Evolutionary conservation across 1,284 basidiomycete species (phyloP).

Genomic region (Ganoderma multipileum): DNA sequence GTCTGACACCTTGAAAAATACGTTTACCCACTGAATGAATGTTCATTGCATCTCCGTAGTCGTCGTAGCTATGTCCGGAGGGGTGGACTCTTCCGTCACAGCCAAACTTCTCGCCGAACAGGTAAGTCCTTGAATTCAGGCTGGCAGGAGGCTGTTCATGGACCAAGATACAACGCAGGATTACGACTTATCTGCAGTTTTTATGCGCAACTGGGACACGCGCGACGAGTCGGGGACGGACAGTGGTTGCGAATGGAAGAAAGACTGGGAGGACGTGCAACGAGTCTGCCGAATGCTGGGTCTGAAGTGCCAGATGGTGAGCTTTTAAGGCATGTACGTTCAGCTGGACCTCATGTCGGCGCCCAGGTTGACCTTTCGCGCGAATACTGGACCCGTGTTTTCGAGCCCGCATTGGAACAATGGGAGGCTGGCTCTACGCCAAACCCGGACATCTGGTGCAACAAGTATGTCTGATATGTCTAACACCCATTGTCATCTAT

Average conservation of each 20-base stretch:
- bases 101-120: conserved; percentile 77
- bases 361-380: conserved; percentile 80
- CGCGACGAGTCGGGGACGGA: conserved; percentile 75
- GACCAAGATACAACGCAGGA: conserved; percentile 51
- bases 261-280: conserved; percentile 92
- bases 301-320: conserved; percentile 73
- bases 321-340: conserved; percentile 22
- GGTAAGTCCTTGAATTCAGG: conserved; percentile 43
- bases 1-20: neutral
- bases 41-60: conserved; percentile 53
- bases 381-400: conserved; percentile 91
- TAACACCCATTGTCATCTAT: neutral
- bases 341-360: neutral
- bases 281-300: conserved; percentile 75
- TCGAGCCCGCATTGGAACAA: conserved; percentile 78
- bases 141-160: neutral
- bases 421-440: conserved; percentile 87
- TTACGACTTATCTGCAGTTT: conserved; percentile 86
- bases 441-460: conserved; percentile 96
- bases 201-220: conserved; percentile 96
- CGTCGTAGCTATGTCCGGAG: conserved; percentile 93
- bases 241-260: conserved; percentile 92
- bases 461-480: conserved; percentile 58
- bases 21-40: neutral
- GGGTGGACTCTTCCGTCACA: conserved; percentile 92